Conservation (phyloP, 176 grass and related monocot species). For the Rhynchospora breviuscula region DNA sequence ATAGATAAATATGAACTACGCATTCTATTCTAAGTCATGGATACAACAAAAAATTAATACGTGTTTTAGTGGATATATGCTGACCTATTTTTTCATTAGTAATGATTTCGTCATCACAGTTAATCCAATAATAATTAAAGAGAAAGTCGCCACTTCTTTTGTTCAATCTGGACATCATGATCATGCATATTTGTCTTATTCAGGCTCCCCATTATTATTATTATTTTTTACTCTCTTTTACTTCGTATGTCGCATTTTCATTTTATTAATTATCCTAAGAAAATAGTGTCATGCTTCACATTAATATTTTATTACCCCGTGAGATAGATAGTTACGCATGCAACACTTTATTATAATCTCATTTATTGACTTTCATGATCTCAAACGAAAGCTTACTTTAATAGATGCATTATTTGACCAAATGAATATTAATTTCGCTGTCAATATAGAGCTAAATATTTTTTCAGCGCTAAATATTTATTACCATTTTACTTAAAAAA, state of each 20-base stretch:
- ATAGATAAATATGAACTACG: not conserved
- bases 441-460: not conserved
- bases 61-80: not conserved
- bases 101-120: not conserved
- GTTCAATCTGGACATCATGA: not conserved
- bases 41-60: not conserved
- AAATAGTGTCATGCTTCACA: not conserved
- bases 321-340: not conserved
- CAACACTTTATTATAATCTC: not conserved
- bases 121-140: not conserved
- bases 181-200: slow-evolving; percentile 19
- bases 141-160: not conserved
- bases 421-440: not conserved
- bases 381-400: not conserved
- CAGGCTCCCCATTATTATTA: not conserved
- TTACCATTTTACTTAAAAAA: not conserved
- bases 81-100: not conserved
- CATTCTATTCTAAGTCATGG: not conserved
- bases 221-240: not conserved
- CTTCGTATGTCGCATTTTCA: not conserved
- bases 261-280: not conserved
- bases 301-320: not conserved
- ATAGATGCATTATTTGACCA: slow-evolving; percentile 7
- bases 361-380: not conserved
- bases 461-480: no score